Evolutionary conservation across 352 stramenopile genomes (phyloP).

Genomic region (Phytophthora sojae): DNA sequence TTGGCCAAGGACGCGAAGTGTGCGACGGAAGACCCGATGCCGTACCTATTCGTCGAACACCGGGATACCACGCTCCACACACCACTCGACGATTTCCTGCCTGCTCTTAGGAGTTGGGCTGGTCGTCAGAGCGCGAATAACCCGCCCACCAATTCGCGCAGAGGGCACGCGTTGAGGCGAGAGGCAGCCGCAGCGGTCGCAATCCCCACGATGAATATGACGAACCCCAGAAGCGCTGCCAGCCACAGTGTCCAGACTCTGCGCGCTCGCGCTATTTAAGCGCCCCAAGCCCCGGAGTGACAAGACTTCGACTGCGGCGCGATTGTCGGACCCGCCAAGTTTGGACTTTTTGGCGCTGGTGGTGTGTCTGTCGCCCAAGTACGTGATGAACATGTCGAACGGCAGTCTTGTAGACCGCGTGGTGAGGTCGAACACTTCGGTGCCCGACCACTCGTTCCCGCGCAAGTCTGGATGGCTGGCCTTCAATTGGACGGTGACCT

Average conservation of each 20-base stretch:
- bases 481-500: constrained; percentile 17
- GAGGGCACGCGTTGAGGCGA: too few relatives aligned
- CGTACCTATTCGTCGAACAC: too few relatives aligned
- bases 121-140: too few relatives aligned
- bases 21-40: too few relatives aligned
- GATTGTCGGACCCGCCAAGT: background rate
- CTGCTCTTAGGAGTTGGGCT: too few relatives aligned
- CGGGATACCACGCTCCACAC: too few relatives aligned
- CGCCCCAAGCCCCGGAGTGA: constrained; percentile 14
- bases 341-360: constrained; percentile 34
- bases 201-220: too few relatives aligned
- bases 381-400: constrained; percentile 45
- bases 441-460: constrained; percentile 31
- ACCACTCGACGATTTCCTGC: too few relatives aligned
- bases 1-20: constrained; percentile 31
- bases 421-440: constrained; percentile 23
- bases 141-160: too few relatives aligned
- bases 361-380: constrained; percentile 40
- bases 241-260: constrained; percentile 8
- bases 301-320: constrained; percentile 14
- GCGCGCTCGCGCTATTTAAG: constrained; percentile 37
- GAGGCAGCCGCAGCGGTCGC: too few relatives aligned
- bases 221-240: background rate
- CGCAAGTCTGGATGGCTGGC: constrained; percentile 40
- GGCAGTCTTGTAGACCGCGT: constrained; percentile 36